Percentiles rank a stretch among this genome's conserved stretches.
These are phyloP conservation scores for Rhododendron ferrugineum DNA, from an alignment of 148 eudicot species.

Conservation along the genomic window DNA sequence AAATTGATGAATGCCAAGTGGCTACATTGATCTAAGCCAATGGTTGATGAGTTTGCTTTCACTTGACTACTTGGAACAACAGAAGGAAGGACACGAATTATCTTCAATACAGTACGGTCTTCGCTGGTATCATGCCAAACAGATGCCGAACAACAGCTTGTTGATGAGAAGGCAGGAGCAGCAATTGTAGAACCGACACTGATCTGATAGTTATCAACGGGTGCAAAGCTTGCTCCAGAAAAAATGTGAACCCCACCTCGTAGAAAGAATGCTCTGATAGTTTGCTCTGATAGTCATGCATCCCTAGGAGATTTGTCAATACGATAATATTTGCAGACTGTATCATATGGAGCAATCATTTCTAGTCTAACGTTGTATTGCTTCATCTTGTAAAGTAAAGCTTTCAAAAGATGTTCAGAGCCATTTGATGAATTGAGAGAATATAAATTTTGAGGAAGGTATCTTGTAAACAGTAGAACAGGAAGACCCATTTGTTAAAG, in stretches of 20 bases:
- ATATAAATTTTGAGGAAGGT: conserved; percentile 88
- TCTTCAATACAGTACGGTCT: conserved; percentile 78
- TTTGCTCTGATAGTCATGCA: too few species aligned
- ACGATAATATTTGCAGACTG: too few species aligned
- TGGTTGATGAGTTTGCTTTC: conserved; percentile 60
- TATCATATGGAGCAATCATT: neutral
- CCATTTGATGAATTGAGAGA: conserved; percentile 86
- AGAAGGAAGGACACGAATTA: conserved; percentile 92
- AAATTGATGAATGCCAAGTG: too few species aligned
- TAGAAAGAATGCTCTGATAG: too few species aligned
- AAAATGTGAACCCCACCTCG: too few species aligned
- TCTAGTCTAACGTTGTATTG: conserved; percentile 56
- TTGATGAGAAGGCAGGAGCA: conserved; percentile 95
- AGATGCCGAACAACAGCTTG: conserved; percentile 96
- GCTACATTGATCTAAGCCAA: too few species aligned
- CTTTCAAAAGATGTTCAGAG: conserved; percentile 58
- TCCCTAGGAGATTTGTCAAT: too few species aligned
- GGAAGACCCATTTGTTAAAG: neutral
- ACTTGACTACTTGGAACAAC: conserved; percentile 66
- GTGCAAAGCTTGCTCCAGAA: conserved; percentile 70
- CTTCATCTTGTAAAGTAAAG: conserved; percentile 70
- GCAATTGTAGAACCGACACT: conserved; percentile 92
- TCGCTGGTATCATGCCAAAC: conserved; percentile 82
- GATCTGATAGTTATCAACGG: conserved; percentile 86
- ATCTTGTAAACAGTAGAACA: conserved; percentile 42